A percentile compares a stretch with the other conserved stretches of the same genome.
These are phyloP conservation scores for Penicillium antarcticum DNA, from an alignment of 495 filamentous ascomycete genomes.

Conservation along the genomic window DNA sequence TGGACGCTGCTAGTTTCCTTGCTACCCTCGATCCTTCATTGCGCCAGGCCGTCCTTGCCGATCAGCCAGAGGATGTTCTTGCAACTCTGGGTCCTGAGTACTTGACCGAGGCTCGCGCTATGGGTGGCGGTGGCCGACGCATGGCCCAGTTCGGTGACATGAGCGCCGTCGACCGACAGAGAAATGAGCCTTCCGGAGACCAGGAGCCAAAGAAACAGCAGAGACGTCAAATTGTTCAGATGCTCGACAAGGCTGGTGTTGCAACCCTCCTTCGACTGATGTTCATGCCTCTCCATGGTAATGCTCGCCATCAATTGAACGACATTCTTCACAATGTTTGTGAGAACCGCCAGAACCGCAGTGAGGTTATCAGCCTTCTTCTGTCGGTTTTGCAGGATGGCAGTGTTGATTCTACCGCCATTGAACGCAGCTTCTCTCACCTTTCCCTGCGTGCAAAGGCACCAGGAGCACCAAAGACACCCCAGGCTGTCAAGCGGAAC, in stretches of 20 bases:
- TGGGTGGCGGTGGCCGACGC: constrained; percentile 50
- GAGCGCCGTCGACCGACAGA: constrained; percentile 42
- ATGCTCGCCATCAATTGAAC: constrained; percentile 73
- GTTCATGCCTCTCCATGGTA: constrained; percentile 90
- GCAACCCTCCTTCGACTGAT: constrained; percentile 92
- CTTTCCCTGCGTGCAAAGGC: constrained; percentile 89
- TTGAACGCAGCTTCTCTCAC: constrained; percentile 92
- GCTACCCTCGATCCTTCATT: constrained; percentile 84
- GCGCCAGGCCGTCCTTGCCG: constrained; percentile 80
- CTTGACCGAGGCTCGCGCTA: constrained; percentile 77
- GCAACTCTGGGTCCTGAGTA: constrained; percentile 82
- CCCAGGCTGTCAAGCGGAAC: constrained; percentile 70
- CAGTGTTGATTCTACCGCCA: constrained; percentile 84
- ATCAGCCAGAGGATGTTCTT: constrained; percentile 86
- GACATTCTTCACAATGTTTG: constrained; percentile 85
- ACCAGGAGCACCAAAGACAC: constrained; percentile 70
- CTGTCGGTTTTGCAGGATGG: constrained; percentile 97
- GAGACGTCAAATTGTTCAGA: constrained; percentile 81
- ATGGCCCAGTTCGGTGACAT: constrained; percentile 60
- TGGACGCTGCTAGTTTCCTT: constrained; percentile 90
- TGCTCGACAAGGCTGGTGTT: constrained; percentile 93
- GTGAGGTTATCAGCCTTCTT: constrained; percentile 90
- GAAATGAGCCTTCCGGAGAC: constrained; percentile 38
- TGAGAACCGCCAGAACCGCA: constrained; percentile 88
- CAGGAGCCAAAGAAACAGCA: constrained; percentile 63